Base-by-base conservation (phyloP, 2,329 filamentous ascomycete species). In the Didymella arachidicola region DNA sequence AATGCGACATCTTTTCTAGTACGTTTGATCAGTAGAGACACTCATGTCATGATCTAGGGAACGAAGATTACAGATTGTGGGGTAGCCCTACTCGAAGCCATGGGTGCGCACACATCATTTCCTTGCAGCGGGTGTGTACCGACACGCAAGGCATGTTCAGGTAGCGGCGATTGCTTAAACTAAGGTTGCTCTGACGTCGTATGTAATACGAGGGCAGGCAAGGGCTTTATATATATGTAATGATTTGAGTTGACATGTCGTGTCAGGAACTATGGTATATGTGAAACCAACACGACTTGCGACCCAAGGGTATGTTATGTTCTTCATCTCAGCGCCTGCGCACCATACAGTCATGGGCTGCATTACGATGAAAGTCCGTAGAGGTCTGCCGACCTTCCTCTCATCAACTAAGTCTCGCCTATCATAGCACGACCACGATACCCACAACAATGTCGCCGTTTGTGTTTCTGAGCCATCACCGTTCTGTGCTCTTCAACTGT, bases 111-210 rank as follows among this genome's bases (percentile, higher is more conserved):
- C 54, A 50, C 18, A 30, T 55, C 54, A 61, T 61, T 45, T 55
- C 54, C n/a, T 55, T 39, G 46, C 51, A 25, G 25, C 54, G 38
- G 46, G 30, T 54, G 29, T 27, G 41, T 52, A 50, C 51, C 55
- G 32, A 52, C 38, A 52, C 46, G 48, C 44, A 53, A 50, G 38
- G 45, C 27, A 49, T 39, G 27, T 3, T 2, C 41, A 39, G 53
- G 34, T 53, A 57, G 41, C 30, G 58, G 49, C 34, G 45, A 60
- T 55, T 43, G 19, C 32, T 34, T 29, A 42, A 45, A 39, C 4
- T 46, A 48, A 61, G 55, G 51, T 53, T 55, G 47, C 52, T 55
- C 27, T 7, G 36, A 59, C 57, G 51, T 59, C 57, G 27, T 22
- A 14, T 38, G 36, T 55, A n/a, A 22, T 14, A 32, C 30, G 43